These are phyloP conservation scores for Ceratonia siliqua DNA, from an alignment of 306 rosid species.

Conservation along the genomic window DNA sequence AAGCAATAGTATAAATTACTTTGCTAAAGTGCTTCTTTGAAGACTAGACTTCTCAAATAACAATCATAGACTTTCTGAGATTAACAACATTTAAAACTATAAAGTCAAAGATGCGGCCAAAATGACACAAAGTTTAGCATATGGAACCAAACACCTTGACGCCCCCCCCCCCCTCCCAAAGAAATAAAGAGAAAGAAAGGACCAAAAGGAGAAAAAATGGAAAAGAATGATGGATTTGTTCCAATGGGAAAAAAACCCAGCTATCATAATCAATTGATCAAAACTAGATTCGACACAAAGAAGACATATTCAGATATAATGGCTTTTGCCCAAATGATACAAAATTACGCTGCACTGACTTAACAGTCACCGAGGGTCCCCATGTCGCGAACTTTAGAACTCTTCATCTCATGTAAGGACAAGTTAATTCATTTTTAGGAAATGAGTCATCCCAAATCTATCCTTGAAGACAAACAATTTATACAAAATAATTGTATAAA, in stretches of 20 bases:
- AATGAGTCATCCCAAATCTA: conserved; percentile 14
- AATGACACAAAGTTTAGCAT: conserved; percentile 6
- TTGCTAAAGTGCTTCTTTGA: neutral
- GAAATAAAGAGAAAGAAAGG: neutral
- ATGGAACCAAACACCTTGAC: neutral
- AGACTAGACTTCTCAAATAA: conserved; percentile 13
- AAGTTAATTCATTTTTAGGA: neutral
- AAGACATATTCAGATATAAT: neutral
- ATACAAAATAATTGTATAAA: neutral
- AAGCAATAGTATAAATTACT: conserved; percentile 9
- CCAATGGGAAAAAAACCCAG: neutral
- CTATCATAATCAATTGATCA: conserved; percentile 1
- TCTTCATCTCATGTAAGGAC: neutral
- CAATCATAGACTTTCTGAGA: neutral
- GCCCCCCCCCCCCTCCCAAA: neutral
- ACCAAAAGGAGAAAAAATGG: neutral
- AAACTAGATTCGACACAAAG: neutral
- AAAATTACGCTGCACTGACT: neutral
- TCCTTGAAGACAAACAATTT: neutral
- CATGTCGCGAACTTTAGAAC: conserved; percentile 6
- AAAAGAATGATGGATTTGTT: neutral
- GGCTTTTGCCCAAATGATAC: neutral
- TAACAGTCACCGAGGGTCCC: neutral
- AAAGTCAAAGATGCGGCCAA: conserved; percentile 9
- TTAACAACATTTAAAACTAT: conserved; percentile 1